Conservation (phyloP, 345 rosid species). For the Anacardium occidentale region DNA sequence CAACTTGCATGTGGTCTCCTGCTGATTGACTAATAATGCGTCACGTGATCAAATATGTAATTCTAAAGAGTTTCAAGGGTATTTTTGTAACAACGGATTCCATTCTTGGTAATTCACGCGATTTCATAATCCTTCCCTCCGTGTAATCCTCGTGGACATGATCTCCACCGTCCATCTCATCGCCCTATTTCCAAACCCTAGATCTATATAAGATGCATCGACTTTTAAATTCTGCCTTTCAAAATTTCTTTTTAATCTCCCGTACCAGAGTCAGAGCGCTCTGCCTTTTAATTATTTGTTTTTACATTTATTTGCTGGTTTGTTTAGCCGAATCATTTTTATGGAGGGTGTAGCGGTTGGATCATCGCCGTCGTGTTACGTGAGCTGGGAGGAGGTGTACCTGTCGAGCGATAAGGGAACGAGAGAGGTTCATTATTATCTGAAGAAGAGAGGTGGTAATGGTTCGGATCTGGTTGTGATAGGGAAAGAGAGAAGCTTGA, state of each 20-base stretch:
- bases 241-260: constrained; percentile 3
- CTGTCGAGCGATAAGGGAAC: constrained; percentile 50
- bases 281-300: not conserved
- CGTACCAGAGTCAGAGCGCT: not conserved
- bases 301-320: not conserved
- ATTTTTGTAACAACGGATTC: constrained; percentile 14
- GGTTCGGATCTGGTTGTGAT: constrained; percentile 61
- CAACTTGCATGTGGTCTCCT: constrained; percentile 44
- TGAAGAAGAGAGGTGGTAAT: constrained; percentile 54
- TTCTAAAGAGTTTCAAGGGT: constrained; percentile 12
- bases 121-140: constrained; percentile 20
- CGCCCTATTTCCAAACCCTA: constrained; percentile 49
- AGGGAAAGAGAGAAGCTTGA: constrained; percentile 57
- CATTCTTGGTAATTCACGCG: constrained; percentile 19
- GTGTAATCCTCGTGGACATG: constrained; percentile 30
- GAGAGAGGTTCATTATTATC: constrained; percentile 60
- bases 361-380: constrained; percentile 39
- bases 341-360: constrained; percentile 21
- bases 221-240: constrained; percentile 12
- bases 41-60: not conserved
- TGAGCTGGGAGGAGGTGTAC: constrained; percentile 68
- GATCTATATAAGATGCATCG: not conserved
- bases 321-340: not conserved
- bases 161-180: constrained; percentile 59
- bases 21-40: not conserved